Evolutionary conservation across 805 yeast species (phyloP), one percentile per base, ranked within the genome.

Genomic region (Candida boidinii): DNA sequence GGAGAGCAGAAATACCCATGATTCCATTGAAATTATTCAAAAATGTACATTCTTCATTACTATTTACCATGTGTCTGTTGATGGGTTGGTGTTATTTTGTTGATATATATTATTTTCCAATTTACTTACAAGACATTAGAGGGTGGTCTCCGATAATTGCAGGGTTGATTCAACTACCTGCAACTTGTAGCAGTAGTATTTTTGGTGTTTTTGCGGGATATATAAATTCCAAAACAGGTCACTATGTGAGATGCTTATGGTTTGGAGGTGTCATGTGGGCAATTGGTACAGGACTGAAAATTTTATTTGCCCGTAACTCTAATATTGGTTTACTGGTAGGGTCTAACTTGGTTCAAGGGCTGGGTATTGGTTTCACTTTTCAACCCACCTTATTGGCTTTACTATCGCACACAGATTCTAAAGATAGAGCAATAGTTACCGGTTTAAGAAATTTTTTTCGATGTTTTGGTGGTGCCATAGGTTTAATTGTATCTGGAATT

Each of bases 401-500:
- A 23, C 69, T 60, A 43, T 70, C 73, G 1, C 70, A 68, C 35
- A 53, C 73, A 7, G 53, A 45, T 29, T 58, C 63, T 30, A 51
- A 64, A 2, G 78, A 73, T 39, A 46, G 79, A 28, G 73, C 78
- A 0, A 70, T 73, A 5, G 70, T 69, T 8, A 70, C 72, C 10
- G 62, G 73, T 7, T 57, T 73, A 5, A 58, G 79, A 41, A 70
- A 70, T 39, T 71, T 70, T 11, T 42, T 70, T 23, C 54, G 79
- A 32, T 66, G 73, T 13, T 63, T 73, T 41, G 79, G 79, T 16
- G 76, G 76, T 13, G 66, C 76, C 1, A 53, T 69, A 22, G 79
- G 79, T 1, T 54, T 71, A 21, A 73, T 37, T 15, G 28, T 33
- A 11, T 31, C 39, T 27, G 42, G 46, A 3, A 15, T 40, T 16